Evolutionary conservation across 1,284 basidiomycete species (phyloP).

Genomic region (Cryptococcus wingfieldii): DNA sequence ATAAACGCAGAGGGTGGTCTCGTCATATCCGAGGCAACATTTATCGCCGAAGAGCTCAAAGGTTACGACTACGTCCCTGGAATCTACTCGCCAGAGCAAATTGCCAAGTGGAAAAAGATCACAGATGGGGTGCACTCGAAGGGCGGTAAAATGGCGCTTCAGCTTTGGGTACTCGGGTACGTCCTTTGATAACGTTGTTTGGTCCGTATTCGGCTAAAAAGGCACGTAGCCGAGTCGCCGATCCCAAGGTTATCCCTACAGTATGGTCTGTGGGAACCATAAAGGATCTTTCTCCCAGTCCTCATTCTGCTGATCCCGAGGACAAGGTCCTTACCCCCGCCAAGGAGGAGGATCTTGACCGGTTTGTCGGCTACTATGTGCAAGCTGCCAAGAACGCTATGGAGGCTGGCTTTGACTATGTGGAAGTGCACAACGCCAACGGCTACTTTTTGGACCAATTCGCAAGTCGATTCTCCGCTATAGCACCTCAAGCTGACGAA

Average conservation of each 20-base stretch:
- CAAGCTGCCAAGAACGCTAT: slow-evolving; percentile 55
- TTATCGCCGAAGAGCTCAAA: slow-evolving; percentile 20
- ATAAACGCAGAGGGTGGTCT: slow-evolving; percentile 26
- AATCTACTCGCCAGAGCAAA: slow-evolving; percentile 22
- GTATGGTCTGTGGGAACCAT: slow-evolving; percentile 10
- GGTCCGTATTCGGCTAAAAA: background rate
- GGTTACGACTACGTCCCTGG: slow-evolving; percentile 11
- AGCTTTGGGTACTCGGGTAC: slow-evolving; percentile 53
- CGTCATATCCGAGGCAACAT: slow-evolving; percentile 34
- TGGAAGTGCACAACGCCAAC: slow-evolving; percentile 58
- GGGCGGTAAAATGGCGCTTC: slow-evolving; percentile 51
- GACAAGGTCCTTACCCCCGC: slow-evolving; percentile 24
- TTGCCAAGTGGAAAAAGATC: slow-evolving; percentile 38
- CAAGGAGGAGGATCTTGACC: slow-evolving; percentile 36
- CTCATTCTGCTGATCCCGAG: background rate
- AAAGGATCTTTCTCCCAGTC: background rate
- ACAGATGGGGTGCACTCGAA: slow-evolving; percentile 51
- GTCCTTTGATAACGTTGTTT: background rate
- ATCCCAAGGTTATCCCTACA: slow-evolving; percentile 5
- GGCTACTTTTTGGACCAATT: slow-evolving; percentile 54
- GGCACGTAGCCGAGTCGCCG: slow-evolving; percentile 12
- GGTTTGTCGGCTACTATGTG: slow-evolving; percentile 52
- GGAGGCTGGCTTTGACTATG: slow-evolving; percentile 62
- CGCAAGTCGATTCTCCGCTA: slow-evolving; percentile 16
- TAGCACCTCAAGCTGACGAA: slow-evolving; percentile 20